Evolutionary conservation across 352 stramenopile genomes (phyloP), one percentile per base, ranked within the genome.

Genomic region (Pythium apleroticum): DNA sequence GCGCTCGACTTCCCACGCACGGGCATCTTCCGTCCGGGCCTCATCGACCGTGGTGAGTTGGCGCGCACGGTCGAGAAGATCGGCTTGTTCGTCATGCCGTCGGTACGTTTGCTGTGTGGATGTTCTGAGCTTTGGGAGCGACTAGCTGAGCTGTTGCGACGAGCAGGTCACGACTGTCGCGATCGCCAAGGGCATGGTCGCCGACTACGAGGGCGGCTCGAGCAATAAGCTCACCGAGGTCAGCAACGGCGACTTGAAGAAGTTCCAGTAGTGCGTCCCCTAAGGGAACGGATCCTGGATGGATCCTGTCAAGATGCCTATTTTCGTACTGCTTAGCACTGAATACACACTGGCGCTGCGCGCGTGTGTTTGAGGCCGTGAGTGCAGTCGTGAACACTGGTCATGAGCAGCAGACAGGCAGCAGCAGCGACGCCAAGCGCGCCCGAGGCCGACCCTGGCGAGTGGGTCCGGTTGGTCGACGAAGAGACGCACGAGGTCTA

Each of bases 181-280:
- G 1, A 72, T 91, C 12, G 85, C 82, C 14, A 89, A 88, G 59
- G 75, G 71, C 33, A 94, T 94, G 80, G 52, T 91, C 20, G 60
- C 66, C 2, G 80, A 91, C 67, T 94, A 86, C 52, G 85, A 94
- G 62, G 81, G 63, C n/a, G 68, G 65, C 24, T 27, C 41, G 2
- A 48, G 37, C 3, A 60, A 73, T 37, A 74, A 72, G 27, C 5
- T 83, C 28, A 84, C 77, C 43, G 75, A 84, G 60, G 85, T 71
- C 72, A 84, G 58, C 28, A 74, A 87, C 62, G 54, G 57, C 8
- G 82, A 87, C 6, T 56, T 91, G 25, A 87, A 88, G 68, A 74
- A 74, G 66, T 66, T 65, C 41, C 52, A 66, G 46, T 71, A n/a
- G 56, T 25, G 17, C 3, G 30, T 33, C 30, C 30, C 30, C n/a